Conservation (phyloP, 345 rosid species). For the Arabidopsis thaliana region DNA sequence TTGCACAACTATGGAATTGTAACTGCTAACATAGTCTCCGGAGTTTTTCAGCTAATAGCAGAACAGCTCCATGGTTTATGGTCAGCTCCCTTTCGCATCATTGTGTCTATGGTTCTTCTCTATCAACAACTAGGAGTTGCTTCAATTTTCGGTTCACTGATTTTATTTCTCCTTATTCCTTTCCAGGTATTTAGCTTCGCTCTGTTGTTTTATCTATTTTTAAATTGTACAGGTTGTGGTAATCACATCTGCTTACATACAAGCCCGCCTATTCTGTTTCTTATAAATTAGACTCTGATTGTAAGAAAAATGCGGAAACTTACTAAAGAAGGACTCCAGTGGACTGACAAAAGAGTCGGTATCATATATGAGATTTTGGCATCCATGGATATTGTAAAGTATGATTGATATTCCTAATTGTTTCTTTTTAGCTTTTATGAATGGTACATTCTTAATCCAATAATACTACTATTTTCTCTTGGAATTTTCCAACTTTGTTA, state of each 20-base stretch:
- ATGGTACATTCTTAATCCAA: constrained; percentile 2
- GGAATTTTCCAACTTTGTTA: constrained; percentile 39
- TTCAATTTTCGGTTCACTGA: constrained; percentile 78
- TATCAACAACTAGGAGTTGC: constrained; percentile 91
- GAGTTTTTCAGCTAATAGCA: constrained; percentile 67
- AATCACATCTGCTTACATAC: not conserved
- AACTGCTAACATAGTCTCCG: constrained; percentile 24
- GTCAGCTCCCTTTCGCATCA: constrained; percentile 97
- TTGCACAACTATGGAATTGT: not conserved
- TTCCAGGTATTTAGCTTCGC: constrained; percentile 59
- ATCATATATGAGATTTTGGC: constrained; percentile 91
- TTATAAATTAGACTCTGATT: constrained; percentile 62
- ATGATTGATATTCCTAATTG: constrained; percentile 41
- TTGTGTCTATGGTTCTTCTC: constrained; percentile 79
- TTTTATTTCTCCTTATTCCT: constrained; percentile 83
- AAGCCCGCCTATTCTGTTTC: constrained; percentile 12
- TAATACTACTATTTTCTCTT: not conserved
- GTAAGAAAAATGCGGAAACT: constrained; percentile 88
- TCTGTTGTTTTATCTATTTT: not conserved
- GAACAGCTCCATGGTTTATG: constrained; percentile 87
- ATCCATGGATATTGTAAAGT: constrained; percentile 97
- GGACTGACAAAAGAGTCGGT: constrained; percentile 94
- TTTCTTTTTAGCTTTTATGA: constrained; percentile 22
- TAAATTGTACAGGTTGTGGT: not conserved
- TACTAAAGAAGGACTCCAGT: constrained; percentile 88